Evolutionary conservation across 139 green algal species (phyloP), one percentile per base, ranked within the genome.

Genomic region (Micromonas commoda): DNA sequence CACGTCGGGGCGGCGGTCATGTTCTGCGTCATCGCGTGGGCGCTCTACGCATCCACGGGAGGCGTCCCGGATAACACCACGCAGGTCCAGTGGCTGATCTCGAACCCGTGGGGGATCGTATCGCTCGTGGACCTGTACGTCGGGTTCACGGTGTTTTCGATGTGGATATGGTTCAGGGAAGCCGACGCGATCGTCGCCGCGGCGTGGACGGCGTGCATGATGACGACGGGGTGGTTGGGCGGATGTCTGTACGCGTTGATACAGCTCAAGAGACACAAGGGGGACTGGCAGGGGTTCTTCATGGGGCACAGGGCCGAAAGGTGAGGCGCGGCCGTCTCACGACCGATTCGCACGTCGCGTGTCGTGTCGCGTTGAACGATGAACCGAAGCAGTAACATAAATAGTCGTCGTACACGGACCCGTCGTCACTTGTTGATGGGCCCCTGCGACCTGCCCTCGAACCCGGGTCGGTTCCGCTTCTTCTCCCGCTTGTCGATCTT

Each of bases 401-500:
- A 63, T 75, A n/a, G 37, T 63, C 26, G 29, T 63, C 35, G 34
- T 63, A 9, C 23, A 75, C 23, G 5, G 26, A 63, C 20, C 32
- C n/a, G 29, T 26, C 35, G 35, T 37, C 53, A 72, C 51, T 75
- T 63, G 29, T 75, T 75, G 38, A 75, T 75, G 20, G 53, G 31
- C 23, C 34, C 37, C 53, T 63, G 24, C 1, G 68, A 64, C 33
- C 68, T 35, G 19, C 68, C 68, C 33, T 75, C 68, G 38, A 75
- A 75, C 9, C 68, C 68, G 26, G 68, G 37, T 26, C 68, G 68
- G 33, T 63, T 73, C 66, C 32, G 51, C 71, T 77, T 77, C 33
- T 77, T 77, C 19, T 77, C 71, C 9, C 45, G n/a, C 71, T 67
- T 77, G 2, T 66, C 71, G 13, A 77, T 77, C 23, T 39, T 67